Percentiles rank a stretch among this genome's conserved stretches.
Evolutionary conservation across 2,329 filamentous ascomycete species (phyloP).

Genomic region (Fusarium sp.): DNA sequence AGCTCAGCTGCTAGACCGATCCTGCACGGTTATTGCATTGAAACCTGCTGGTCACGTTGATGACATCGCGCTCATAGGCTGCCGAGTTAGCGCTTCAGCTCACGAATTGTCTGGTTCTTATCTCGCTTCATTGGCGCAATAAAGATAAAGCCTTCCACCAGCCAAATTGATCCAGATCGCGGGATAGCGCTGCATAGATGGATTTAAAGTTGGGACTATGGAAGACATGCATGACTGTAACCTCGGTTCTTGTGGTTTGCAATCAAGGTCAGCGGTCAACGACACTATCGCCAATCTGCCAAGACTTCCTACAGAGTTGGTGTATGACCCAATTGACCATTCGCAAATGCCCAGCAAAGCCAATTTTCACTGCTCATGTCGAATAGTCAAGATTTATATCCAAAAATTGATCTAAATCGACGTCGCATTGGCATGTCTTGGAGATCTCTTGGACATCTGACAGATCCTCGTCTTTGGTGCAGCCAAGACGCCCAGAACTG

Average conservation of each 20-base stretch:
- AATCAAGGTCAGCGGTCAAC: not conserved
- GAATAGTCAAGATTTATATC: not conserved
- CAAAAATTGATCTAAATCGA: not conserved
- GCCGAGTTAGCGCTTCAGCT: not conserved
- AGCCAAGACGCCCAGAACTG: slow-evolving; percentile 42
- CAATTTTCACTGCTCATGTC: not conserved
- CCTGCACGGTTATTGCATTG: slow-evolving; percentile 25
- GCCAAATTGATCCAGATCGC: not conserved
- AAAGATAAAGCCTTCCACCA: not conserved
- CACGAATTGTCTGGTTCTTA: not conserved
- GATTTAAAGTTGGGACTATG: not conserved
- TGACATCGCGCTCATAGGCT: not conserved
- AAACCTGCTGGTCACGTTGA: not conserved
- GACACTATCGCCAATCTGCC: not conserved
- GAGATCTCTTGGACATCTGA: slow-evolving; percentile 42
- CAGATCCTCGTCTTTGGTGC: slow-evolving; percentile 21
- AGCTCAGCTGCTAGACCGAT: slow-evolving; percentile 19
- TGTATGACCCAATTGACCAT: not conserved
- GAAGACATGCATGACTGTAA: not conserved
- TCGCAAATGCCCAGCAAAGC: not conserved
- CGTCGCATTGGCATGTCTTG: slow-evolving; percentile 31
- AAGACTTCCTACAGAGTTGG: not conserved
- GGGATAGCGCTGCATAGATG: not conserved
- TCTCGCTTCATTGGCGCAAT: not conserved
- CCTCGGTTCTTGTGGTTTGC: not conserved